phyloP scores from a whole-genome alignment of 1,284 basidiomycete genomes.

The Ganoderma meredithae region DNA sequence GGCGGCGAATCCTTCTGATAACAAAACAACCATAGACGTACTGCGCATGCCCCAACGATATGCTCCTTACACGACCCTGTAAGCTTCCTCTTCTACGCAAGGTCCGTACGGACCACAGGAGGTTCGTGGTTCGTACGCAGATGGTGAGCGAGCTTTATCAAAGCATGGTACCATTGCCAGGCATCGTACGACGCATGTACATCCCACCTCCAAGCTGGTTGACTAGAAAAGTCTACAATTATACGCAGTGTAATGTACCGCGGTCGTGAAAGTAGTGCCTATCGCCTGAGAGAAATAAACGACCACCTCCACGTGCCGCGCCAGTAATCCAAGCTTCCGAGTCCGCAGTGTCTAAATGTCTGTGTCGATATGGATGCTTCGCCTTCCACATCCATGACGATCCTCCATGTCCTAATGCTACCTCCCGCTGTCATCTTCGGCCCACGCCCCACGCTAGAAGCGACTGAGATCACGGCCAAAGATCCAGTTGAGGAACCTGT shows the following conservation, averaged over 20 bases:
- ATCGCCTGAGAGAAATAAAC: background rate
- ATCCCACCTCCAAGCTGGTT: background rate
- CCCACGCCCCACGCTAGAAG: conserved; percentile 54
- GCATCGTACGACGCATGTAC: background rate
- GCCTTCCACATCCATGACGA: background rate
- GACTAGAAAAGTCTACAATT: background rate
- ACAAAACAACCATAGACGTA: background rate
- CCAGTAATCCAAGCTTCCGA: background rate
- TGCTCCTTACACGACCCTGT: background rate
- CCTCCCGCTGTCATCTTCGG: background rate
- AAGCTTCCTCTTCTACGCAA: no score
- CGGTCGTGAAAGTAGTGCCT: background rate
- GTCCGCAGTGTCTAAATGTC: background rate
- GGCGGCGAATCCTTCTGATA: background rate
- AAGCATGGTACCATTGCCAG: background rate
- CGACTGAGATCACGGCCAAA: conserved; percentile 84
- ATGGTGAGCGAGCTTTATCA: no score
- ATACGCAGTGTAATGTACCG: background rate
- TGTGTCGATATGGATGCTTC: background rate
- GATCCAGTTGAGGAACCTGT: conserved; percentile 72
- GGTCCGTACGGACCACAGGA: no score
- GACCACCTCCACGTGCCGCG: background rate
- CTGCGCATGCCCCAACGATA: background rate
- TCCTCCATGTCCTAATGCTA: background rate
- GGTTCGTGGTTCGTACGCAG: no score